Conservation (phyloP, 2,329 filamentous ascomycete species). For the Alternaria hordeiaustralica region DNA sequence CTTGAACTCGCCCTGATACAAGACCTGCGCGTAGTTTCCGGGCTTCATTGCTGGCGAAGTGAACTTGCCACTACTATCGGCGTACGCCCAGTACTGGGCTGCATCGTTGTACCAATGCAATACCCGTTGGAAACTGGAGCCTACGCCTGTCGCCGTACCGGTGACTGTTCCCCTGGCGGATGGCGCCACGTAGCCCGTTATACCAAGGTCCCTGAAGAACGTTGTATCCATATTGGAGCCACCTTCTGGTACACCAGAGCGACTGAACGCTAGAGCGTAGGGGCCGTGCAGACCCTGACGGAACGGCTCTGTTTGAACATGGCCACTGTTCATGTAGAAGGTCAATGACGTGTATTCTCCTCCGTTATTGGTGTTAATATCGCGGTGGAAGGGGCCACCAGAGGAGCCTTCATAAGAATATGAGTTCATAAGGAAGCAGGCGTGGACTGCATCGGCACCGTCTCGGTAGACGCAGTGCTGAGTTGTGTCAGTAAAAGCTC, state of each 20-base stretch:
- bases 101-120: conserved; percentile 69
- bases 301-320: conserved; percentile 64
- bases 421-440: conserved; percentile 65
- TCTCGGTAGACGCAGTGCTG: conserved; percentile 66
- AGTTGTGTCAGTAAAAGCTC: not conserved
- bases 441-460: conserved; percentile 56
- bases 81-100: conserved; percentile 71
- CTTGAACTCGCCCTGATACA: conserved; percentile 66
- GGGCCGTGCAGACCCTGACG: conserved; percentile 71
- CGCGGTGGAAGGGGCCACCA: conserved; percentile 68
- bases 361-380: conserved; percentile 71
- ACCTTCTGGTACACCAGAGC: conserved; percentile 60
- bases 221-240: conserved; percentile 57
- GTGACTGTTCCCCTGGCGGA: conserved; percentile 65
- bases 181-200: conserved; percentile 65
- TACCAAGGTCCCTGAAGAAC: conserved; percentile 65
- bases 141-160: conserved; percentile 66
- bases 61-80: conserved; percentile 62
- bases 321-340: conserved; percentile 73
- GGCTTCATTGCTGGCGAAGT: conserved; percentile 71
- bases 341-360: conserved; percentile 65
- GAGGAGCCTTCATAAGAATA: conserved; percentile 66
- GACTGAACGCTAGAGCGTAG: conserved; percentile 67
- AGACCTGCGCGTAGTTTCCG: conserved; percentile 71
- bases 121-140: conserved; percentile 60